phyloP scores from a whole-genome alignment of 768 basidiomycete genomes.

The Boletus sensibilis region DNA sequence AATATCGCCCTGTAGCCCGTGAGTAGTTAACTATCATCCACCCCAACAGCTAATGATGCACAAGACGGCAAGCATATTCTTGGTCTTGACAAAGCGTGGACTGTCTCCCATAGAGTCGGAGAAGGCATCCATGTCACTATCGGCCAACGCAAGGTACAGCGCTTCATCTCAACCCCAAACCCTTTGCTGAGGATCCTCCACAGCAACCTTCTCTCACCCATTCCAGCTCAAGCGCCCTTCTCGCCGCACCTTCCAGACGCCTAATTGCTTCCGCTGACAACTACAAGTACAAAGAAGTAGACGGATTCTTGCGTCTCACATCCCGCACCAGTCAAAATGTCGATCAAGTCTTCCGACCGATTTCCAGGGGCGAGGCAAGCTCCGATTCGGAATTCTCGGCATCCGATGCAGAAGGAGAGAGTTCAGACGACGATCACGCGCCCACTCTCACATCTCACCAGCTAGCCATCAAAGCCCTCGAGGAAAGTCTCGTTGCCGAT shows the following conservation, averaged over 20 bases:
- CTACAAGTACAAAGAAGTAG: slow-evolving; percentile 58
- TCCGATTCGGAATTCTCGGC: slow-evolving; percentile 39
- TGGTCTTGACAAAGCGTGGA: slow-evolving; percentile 54
- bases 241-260: slow-evolving; percentile 50
- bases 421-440: slow-evolving; percentile 36
- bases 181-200: slow-evolving; percentile 4
- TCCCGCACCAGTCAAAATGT: slow-evolving; percentile 35
- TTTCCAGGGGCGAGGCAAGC: slow-evolving; percentile 33
- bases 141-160: slow-evolving; percentile 43
- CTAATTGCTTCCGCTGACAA: slow-evolving; percentile 39
- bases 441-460: slow-evolving; percentile 53
- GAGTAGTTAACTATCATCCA: slow-evolving; percentile 27
- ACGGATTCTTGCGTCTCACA: slow-evolving; percentile 64
- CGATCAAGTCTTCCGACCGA: slow-evolving; percentile 52
- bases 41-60: slow-evolving; percentile 49
- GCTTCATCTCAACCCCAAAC: slow-evolving; percentile 1
- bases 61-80: slow-evolving; percentile 52
- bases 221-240: slow-evolving; percentile 49
- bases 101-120: slow-evolving; percentile 51
- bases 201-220: slow-evolving; percentile 58
- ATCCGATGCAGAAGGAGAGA: slow-evolving; percentile 31
- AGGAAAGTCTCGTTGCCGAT: slow-evolving; percentile 49
- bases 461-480: slow-evolving; percentile 55
- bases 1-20: slow-evolving; percentile 60
- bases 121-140: slow-evolving; percentile 60